phyloP scores from a whole-genome alignment of 2,329 filamentous ascomycete species.

The Chrysoporthe deuterocubensis region DNA sequence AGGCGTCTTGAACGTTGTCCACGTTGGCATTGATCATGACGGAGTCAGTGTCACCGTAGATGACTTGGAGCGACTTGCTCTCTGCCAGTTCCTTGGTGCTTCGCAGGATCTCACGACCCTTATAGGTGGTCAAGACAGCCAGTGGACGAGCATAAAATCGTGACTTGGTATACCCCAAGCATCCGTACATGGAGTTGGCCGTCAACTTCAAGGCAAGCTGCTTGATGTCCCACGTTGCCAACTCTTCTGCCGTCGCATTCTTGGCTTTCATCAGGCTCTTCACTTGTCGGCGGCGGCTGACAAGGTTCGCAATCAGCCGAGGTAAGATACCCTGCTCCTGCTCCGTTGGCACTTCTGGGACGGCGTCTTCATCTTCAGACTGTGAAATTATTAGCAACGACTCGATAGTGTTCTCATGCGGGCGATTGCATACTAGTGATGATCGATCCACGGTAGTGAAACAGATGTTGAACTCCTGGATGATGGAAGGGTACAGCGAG shows the following conservation, averaged over 20 bases:
- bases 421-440: conserved; percentile 60
- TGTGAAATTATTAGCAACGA: conserved; percentile 43
- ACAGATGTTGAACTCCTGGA: conserved; percentile 99
- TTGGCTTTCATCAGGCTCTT: conserved; percentile 98
- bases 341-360: conserved; percentile 82
- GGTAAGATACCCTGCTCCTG: conserved; percentile 86
- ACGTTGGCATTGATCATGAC: conserved; percentile 99
- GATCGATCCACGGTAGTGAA: conserved; percentile 93
- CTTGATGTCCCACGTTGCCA: conserved; percentile 97
- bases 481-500: conserved; percentile 96
- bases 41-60: conserved; percentile 98
- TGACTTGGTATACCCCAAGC: conserved; percentile 94
- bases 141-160: conserved; percentile 96
- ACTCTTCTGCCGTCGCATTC: conserved; percentile 79
- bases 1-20: conserved; percentile 85
- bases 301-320: conserved; percentile 87
- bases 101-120: conserved; percentile 94
- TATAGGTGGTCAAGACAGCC: conserved; percentile 94
- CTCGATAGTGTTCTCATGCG: background rate
- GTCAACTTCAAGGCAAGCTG: conserved; percentile 96
- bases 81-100: conserved; percentile 97
- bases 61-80: conserved; percentile 87
- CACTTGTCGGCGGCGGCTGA: conserved; percentile 85
- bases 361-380: conserved; percentile 80
- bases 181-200: conserved; percentile 99